These are phyloP conservation scores for Rhazya stricta DNA, from an alignment of 257 asterid species.

Conservation along the genomic window DNA sequence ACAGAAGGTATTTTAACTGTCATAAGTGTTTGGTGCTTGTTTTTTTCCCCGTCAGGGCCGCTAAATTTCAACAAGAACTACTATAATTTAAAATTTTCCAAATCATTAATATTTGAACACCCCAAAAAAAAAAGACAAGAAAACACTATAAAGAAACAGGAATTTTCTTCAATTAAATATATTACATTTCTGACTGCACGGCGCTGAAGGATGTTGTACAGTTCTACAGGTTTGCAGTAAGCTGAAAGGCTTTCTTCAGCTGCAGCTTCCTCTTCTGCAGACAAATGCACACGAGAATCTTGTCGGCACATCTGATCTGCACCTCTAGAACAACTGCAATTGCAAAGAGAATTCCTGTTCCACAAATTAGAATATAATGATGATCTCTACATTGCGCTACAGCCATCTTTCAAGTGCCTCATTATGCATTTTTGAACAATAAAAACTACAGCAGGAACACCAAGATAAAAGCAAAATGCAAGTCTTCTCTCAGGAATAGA, in stretches of 20 bases:
- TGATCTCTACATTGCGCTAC: constrained; percentile 27
- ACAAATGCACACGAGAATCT: constrained; percentile 74
- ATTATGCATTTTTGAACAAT: constrained; percentile 20
- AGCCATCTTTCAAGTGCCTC: constrained; percentile 23
- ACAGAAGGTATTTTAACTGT: not conserved
- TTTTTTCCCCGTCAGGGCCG: not conserved
- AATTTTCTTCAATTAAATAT: constrained; percentile 4
- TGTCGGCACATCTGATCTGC: constrained; percentile 91
- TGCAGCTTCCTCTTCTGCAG: constrained; percentile 86
- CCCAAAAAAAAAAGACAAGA: not conserved
- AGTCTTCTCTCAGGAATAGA: not conserved
- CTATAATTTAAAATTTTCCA: not conserved
- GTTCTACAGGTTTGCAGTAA: constrained; percentile 95
- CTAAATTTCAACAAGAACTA: not conserved
- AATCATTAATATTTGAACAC: not conserved
- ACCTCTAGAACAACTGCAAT: constrained; percentile 79
- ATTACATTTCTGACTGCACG: constrained; percentile 74
- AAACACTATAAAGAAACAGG: too few species aligned
- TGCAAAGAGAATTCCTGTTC: constrained; percentile 65
- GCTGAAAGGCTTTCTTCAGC: constrained; percentile 92
- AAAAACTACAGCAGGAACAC: constrained; percentile 13
- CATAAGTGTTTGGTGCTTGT: not conserved
- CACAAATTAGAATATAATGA: constrained; percentile 35
- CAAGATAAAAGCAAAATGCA: not conserved
- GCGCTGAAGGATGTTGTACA: constrained; percentile 91